These are phyloP conservation scores for Boletales sp. DNA, from an alignment of 768 basidiomycete genomes.

Conservation along the genomic window DNA sequence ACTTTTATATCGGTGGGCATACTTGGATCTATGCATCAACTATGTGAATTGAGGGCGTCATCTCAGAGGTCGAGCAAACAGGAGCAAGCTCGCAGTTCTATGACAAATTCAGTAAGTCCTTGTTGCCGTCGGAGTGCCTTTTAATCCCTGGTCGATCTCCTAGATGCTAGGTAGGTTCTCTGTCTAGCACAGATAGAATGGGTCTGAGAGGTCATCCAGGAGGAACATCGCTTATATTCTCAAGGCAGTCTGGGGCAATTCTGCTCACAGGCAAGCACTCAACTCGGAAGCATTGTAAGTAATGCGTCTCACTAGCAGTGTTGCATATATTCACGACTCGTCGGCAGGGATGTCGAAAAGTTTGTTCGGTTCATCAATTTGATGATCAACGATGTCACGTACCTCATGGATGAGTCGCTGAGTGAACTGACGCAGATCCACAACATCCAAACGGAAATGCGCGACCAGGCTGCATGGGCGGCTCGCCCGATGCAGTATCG, in stretches of 20 bases:
- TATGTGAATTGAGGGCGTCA: no score
- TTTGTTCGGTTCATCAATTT: constrained; percentile 96
- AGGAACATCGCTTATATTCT: constrained; percentile 86
- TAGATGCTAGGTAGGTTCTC: constrained; percentile 51
- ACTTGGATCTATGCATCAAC: not conserved
- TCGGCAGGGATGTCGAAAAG: constrained; percentile 75
- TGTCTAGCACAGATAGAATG: not conserved
- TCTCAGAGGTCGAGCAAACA: constrained; percentile 90
- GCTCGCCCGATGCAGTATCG: constrained; percentile 64
- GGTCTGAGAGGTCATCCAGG: constrained; percentile 37
- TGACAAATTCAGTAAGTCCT: constrained; percentile 86
- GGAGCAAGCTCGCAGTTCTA: constrained; percentile 98
- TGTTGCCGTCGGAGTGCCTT: constrained; percentile 4
- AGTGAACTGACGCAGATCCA: constrained; percentile 86
- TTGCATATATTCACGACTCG: constrained; percentile 3
- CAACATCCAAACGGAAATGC: constrained; percentile 83
- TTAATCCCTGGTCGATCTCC: not conserved
- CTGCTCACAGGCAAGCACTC: constrained; percentile 82
- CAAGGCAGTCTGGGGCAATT: constrained; percentile 90
- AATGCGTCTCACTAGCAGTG: not conserved
- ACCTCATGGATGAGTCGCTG: constrained; percentile 94
- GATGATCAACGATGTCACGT: constrained; percentile 99
- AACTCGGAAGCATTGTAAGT: constrained; percentile 73
- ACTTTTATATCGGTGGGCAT: constrained; percentile 86
- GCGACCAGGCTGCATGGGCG: constrained; percentile 66